Evolutionary conservation across 768 basidiomycete genomes (phyloP).

Genomic region (Russula sp.): DNA sequence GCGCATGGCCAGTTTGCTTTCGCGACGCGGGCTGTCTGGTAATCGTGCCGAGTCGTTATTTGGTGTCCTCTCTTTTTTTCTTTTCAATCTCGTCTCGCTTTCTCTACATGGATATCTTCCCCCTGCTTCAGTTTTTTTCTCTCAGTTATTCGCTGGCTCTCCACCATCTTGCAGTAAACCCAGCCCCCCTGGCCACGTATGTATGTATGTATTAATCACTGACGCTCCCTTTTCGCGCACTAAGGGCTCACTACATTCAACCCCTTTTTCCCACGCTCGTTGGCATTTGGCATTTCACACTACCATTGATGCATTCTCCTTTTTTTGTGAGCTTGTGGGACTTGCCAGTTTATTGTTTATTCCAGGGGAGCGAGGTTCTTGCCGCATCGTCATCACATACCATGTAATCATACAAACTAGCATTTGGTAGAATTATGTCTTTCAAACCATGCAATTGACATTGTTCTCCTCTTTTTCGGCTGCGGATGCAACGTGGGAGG

Average conservation of each 20-base stretch:
- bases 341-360: constrained; percentile 16
- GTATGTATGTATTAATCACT: constrained; percentile 23
- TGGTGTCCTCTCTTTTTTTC: background rate
- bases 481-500: background rate
- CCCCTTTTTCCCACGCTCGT: background rate
- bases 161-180: background rate
- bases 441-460: constrained; percentile 6
- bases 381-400: constrained; percentile 15
- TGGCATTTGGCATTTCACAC: background rate
- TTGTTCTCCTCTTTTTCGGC: background rate
- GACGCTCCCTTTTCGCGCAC: constrained; percentile 10
- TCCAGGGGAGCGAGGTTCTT: constrained; percentile 9
- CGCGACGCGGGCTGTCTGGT: constrained; percentile 20
- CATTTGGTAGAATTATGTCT: constrained; percentile 21
- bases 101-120: constrained; percentile 4
- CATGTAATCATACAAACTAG: constrained; percentile 13
- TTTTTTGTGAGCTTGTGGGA: constrained; percentile 8
- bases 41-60: background rate
- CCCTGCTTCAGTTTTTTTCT: background rate
- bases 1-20: constrained; percentile 18
- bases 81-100: background rate
- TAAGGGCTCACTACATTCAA: constrained; percentile 9
- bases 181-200: background rate
- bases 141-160: constrained; percentile 1
- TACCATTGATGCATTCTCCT: background rate